phyloP scores from a whole-genome alignment of 2,329 filamentous ascomycete species.

The Aspergillus cejpii region DNA sequence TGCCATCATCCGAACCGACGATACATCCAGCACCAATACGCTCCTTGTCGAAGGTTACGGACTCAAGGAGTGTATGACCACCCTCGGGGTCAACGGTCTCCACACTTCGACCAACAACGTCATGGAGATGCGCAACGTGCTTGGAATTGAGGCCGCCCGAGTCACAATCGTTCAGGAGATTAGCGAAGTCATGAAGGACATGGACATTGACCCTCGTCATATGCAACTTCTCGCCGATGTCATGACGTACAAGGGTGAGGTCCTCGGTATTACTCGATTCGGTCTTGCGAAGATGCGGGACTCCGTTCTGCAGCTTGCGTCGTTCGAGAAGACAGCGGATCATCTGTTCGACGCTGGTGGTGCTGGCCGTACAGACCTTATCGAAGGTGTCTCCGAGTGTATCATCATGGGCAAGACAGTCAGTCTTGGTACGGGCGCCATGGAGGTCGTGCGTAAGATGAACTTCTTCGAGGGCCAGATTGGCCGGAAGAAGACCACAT shows the following conservation, averaged over 20 bases:
- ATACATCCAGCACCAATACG: slow-evolving; percentile 62
- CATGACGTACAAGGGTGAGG: slow-evolving; percentile 98
- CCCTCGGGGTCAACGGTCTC: slow-evolving; percentile 77
- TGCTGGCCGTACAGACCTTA: slow-evolving; percentile 81
- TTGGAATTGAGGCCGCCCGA: slow-evolving; percentile 92
- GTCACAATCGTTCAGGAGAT: slow-evolving; percentile 87
- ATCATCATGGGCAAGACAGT: slow-evolving; percentile 99
- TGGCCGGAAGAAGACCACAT: slow-evolving; percentile 52
- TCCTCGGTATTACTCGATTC: slow-evolving; percentile 93
- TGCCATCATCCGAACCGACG: slow-evolving; percentile 80
- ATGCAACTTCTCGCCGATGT: slow-evolving; percentile 96
- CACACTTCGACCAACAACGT: slow-evolving; percentile 74
- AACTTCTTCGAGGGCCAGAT: slow-evolving; percentile 59
- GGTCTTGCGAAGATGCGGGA: slow-evolving; percentile 95
- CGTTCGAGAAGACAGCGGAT: slow-evolving; percentile 96
- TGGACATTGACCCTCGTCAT: slow-evolving; percentile 94
- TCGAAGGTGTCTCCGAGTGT: slow-evolving; percentile 90
- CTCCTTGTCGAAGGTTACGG: slow-evolving; percentile 91
- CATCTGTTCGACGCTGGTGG: slow-evolving; percentile 93
- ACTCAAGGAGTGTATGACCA: slow-evolving; percentile 81
- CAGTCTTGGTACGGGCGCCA: slow-evolving; percentile 80
- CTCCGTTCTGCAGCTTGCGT: slow-evolving; percentile 84
- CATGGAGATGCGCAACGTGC: slow-evolving; percentile 77
- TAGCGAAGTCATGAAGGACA: slow-evolving; percentile 77
- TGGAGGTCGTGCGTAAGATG: slow-evolving; percentile 76